Percentiles rank a stretch among this genome's conserved stretches.
phyloP scores from a whole-genome alignment of 192 early-diverging fungal genomes.

The Chytriomyces sp. region DNA sequence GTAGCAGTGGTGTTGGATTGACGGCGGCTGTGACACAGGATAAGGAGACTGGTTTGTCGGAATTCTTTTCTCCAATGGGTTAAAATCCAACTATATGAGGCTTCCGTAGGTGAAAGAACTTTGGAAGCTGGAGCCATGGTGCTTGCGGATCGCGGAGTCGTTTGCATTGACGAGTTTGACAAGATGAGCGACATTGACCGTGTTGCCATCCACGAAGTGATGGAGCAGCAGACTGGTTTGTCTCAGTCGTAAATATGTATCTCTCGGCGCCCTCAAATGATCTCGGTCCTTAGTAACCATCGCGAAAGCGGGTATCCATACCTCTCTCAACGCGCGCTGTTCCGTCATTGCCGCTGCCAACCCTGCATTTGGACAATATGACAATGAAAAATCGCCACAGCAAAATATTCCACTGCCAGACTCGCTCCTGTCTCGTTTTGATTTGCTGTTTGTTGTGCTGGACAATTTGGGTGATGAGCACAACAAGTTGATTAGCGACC shows the following conservation, averaged over 20 bases:
- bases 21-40: constrained; percentile 95
- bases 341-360: constrained; percentile 97
- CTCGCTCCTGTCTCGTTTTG: constrained; percentile 95
- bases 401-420: constrained; percentile 96
- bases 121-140: constrained; percentile 99
- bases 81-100: background rate
- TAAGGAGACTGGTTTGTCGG: constrained; percentile 75
- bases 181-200: constrained; percentile 98
- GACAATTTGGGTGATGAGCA: constrained; percentile 83
- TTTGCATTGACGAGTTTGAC: constrained; percentile 99
- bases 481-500: constrained; percentile 88
- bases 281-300: constrained; percentile 21
- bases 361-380: constrained; percentile 78
- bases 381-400: constrained; percentile 81
- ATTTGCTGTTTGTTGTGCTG: constrained; percentile 94
- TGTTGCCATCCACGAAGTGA: constrained; percentile 99
- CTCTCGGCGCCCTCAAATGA: background rate
- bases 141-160: constrained; percentile 92
- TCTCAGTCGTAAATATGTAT: background rate
- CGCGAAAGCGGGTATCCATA: constrained; percentile 98
- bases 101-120: constrained; percentile 70
- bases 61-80: background rate
- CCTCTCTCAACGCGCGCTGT: constrained; percentile 94
- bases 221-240: constrained; percentile 96
- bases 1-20: constrained; percentile 95